phyloP scores from a whole-genome alignment of 164 flowering plant species.

The Pachysandra terminalis region DNA sequence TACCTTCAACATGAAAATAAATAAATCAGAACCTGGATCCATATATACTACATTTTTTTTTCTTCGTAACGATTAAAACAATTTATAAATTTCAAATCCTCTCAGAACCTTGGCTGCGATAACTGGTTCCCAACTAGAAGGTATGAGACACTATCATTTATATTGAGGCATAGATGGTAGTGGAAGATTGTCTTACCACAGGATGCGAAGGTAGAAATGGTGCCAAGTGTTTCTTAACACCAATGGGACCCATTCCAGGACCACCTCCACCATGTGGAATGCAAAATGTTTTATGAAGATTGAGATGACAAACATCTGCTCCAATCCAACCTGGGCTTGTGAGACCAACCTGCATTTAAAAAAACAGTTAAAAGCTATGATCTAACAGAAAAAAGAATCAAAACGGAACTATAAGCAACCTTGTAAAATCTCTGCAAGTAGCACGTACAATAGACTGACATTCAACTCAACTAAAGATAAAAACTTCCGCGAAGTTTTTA shows the following conservation, averaged over 20 bases:
- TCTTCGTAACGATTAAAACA: not conserved
- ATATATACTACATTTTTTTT: slow-evolving; percentile 1
- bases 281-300: slow-evolving; percentile 98
- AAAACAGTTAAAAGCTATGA: slow-evolving; percentile 2
- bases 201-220: slow-evolving; percentile 98
- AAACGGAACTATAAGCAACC: not conserved
- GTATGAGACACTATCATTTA: no score
- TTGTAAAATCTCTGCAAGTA: no score
- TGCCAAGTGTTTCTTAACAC: slow-evolving; percentile 98
- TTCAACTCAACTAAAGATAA: no score
- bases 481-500: no score
- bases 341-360: slow-evolving; percentile 70
- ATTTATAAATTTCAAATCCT: not conserved
- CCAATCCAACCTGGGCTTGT: slow-evolving; percentile 98
- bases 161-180: not conserved
- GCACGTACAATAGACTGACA: no score
- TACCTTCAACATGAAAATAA: slow-evolving; percentile 42
- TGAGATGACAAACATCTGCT: slow-evolving; percentile 99
- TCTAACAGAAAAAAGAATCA: not conserved
- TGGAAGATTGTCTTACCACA: slow-evolving; percentile 54
- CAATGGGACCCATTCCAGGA: slow-evolving; percentile 99
- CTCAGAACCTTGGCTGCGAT: no score
- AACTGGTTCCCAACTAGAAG: no score
- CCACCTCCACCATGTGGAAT: slow-evolving; percentile 99
- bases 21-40: slow-evolving; percentile 9